Conservation (phyloP, 495 filamentous ascomycete genomes). For the Penicillium paradoxum region DNA sequence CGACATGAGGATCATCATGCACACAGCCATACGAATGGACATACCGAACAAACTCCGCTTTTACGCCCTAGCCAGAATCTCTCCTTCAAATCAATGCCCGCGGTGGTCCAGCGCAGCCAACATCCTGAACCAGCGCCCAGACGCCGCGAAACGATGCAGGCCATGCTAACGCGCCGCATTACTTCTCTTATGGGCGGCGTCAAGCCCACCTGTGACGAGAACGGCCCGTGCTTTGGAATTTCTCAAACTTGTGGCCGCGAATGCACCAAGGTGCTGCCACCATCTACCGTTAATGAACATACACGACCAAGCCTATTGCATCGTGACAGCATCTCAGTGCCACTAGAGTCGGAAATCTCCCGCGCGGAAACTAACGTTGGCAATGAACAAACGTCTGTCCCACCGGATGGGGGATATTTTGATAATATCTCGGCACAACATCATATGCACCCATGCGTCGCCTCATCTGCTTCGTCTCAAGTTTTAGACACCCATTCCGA, state of each 20-base stretch:
- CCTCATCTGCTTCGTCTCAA: conserved; percentile 14
- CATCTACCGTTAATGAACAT: conserved; percentile 9
- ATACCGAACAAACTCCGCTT: conserved; percentile 47
- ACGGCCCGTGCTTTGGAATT: conserved; percentile 77
- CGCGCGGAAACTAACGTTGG: not conserved
- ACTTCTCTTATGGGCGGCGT: conserved; percentile 62
- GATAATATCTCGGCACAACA: conserved; percentile 14
- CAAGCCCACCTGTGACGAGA: conserved; percentile 64
- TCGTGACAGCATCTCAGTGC: conserved; percentile 15
- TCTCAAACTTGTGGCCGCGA: conserved; percentile 81
- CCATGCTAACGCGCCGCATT: conserved; percentile 44
- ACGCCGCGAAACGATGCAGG: conserved; percentile 37
- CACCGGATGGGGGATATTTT: conserved; percentile 14
- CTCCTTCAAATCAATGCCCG: conserved; percentile 24
- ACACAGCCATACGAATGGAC: conserved; percentile 13
- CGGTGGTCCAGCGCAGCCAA: conserved; percentile 17
- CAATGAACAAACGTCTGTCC: not conserved
- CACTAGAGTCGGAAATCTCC: conserved; percentile 4
- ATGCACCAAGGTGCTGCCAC: conserved; percentile 48
- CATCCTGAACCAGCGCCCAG: not conserved
- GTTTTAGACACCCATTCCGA: not conserved
- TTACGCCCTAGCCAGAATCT: conserved; percentile 11
- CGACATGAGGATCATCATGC: conserved; percentile 14
- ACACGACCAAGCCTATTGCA: conserved; percentile 6
- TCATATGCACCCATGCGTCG: not conserved